Evolutionary conservation across 345 rosid species (phyloP), one percentile per base, ranked within the genome.

Genomic region (Citrus inodora): DNA sequence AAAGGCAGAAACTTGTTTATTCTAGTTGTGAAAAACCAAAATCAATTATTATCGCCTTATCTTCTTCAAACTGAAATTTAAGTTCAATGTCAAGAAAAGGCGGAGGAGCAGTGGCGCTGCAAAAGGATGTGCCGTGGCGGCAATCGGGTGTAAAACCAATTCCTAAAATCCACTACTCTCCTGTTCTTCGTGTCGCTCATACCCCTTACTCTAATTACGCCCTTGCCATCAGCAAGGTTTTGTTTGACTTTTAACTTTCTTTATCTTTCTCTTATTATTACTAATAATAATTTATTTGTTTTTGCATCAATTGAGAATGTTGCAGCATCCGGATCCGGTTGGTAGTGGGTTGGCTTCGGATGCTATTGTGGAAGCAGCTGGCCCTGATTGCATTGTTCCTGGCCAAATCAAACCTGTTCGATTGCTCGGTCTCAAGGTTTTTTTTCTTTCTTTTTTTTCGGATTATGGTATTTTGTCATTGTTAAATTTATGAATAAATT

Each of bases 101-200:
- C 58, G 91, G 87, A 79, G 90, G 85, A 30, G 86, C 86, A 10
- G 75, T 85, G 21, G 73, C 82, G 66, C 90, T 92, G 51, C 93
- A 82, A 61, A 91, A 87, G 79, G 99, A 95, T 65, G 99, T 82
- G 28, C 98, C 97, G 3, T 92, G 99, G 99, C 82, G 99, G 72
- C 93, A 87, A 27, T 80, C 94, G 0, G 69, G 92, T 2, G 77
- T 67, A n/a, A 95, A 82, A 76, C 89, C 94, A 72, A 30, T 95
- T 66, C 97, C 98, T 71, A 92, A 78, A 85, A 90, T 95, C 74
- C 90, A 89, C 79, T 93, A 83, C 72, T 84, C 92, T 59, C 93
- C 94, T 51, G 24, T 92, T 82, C 88, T 92, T 35, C 85, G 89
- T 72, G 78, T 95, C 74, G 68, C 92, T 33, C 85, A 84, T 16